These are phyloP conservation scores for Candida quercuum DNA, from an alignment of 805 yeast genomes.

Conservation along the genomic window DNA sequence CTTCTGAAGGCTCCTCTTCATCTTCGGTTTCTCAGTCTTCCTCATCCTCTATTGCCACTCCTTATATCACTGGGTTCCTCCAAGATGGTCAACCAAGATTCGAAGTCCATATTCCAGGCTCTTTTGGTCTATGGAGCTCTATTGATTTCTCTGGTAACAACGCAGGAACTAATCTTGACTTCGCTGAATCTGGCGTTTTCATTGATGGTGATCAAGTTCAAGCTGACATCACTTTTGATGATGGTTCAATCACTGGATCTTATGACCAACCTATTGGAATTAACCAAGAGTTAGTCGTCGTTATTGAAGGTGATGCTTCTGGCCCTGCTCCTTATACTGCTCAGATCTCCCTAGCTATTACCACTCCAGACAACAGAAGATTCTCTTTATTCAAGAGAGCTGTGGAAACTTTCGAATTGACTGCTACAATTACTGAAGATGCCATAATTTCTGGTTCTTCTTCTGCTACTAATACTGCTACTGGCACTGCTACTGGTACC, in stretches of 20 bases:
- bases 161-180: constrained; percentile 28
- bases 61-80: constrained; percentile 20
- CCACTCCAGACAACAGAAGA: constrained; percentile 15
- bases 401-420: neutral
- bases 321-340: constrained; percentile 50
- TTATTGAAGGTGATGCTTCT: constrained; percentile 51
- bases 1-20: constrained; percentile 14
- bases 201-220: constrained; percentile 31
- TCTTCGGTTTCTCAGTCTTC: constrained; percentile 23
- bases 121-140: constrained; percentile 57
- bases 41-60: constrained; percentile 23
- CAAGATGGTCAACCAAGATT: constrained; percentile 36
- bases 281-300: constrained; percentile 26
- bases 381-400: constrained; percentile 2
- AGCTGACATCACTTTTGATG: neutral
- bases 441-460: neutral
- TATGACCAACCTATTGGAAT: constrained; percentile 4
- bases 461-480: neutral
- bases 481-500: constrained; percentile 34
- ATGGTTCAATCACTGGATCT: constrained; percentile 34
- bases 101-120: constrained; percentile 35
- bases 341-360: neutral
- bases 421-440: neutral
- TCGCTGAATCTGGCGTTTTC: constrained; percentile 30
- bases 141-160: constrained; percentile 53